Evolutionary conservation across 805 yeast species (phyloP).

Genomic region (Wickerhamomyces bovis): DNA sequence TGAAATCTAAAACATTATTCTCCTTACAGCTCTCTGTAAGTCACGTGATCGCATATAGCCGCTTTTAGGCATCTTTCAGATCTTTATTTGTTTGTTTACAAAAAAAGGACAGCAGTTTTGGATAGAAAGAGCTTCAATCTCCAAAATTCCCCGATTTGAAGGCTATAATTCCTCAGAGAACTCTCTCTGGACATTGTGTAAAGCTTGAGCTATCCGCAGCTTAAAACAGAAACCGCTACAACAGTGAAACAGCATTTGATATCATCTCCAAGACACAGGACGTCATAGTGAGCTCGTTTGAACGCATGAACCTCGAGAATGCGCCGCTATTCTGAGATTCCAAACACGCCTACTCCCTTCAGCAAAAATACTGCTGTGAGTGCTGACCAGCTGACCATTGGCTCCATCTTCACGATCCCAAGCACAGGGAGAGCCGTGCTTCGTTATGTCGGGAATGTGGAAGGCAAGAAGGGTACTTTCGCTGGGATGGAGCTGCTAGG

Average conservation of each 20-base stretch:
- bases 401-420: slow-evolving; percentile 40
- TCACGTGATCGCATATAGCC: too few species aligned
- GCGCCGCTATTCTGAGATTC: slow-evolving; percentile 22
- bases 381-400: slow-evolving; percentile 9
- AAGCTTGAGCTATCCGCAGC: neutral
- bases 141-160: neutral
- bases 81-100: neutral
- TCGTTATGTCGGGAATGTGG: slow-evolving; percentile 66
- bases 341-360: slow-evolving; percentile 21
- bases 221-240: neutral
- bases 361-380: slow-evolving; percentile 6
- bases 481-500: slow-evolving; percentile 88
- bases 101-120: neutral
- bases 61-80: neutral
- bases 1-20: neutral
- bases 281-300: neutral
- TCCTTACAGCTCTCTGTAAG: neutral
- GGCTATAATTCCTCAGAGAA: neutral
- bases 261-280: too few species aligned
- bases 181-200: neutral
- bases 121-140: neutral
- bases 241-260: too few species aligned
- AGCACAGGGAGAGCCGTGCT: slow-evolving; percentile 66
- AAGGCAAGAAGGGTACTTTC: slow-evolving; percentile 66
- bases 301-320: slow-evolving; percentile 3